phyloP scores from a whole-genome alignment of 2,329 filamentous ascomycete genomes.

The Ilyonectria destructans region DNA sequence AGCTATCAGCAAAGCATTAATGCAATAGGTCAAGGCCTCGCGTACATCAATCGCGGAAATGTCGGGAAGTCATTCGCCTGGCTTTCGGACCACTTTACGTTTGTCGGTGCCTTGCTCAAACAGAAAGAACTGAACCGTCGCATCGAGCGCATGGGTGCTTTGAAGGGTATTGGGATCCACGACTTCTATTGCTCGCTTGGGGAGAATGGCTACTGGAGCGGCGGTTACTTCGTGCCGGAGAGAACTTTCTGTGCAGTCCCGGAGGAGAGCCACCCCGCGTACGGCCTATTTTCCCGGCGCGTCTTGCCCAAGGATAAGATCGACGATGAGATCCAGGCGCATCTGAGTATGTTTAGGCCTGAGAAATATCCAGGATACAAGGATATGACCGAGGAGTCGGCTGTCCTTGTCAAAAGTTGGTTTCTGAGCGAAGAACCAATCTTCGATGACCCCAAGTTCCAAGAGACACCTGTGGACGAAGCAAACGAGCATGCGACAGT shows the following conservation, averaged over 20 bases:
- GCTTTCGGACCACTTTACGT: constrained; percentile 87
- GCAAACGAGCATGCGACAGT: constrained; percentile 49
- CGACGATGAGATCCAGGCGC: constrained; percentile 81
- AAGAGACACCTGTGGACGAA: constrained; percentile 58
- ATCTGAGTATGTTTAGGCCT: constrained; percentile 77
- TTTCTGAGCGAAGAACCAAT: constrained; percentile 63
- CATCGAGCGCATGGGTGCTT: constrained; percentile 73
- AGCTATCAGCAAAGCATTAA: constrained; percentile 67
- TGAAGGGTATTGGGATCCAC: constrained; percentile 78
- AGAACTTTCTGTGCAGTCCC: constrained; percentile 87
- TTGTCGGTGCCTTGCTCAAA: constrained; percentile 85
- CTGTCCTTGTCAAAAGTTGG: constrained; percentile 73
- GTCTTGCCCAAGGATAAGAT: constrained; percentile 73
- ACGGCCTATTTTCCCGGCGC: constrained; percentile 64
- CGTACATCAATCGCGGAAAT: constrained; percentile 72
- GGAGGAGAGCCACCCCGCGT: constrained; percentile 61
- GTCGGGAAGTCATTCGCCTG: constrained; percentile 81
- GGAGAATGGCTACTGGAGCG: constrained; percentile 76
- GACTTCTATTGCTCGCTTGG: constrained; percentile 86
- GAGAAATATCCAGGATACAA: constrained; percentile 77
- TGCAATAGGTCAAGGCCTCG: constrained; percentile 67
- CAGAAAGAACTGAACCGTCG: constrained; percentile 80
- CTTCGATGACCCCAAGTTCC: constrained; percentile 64
- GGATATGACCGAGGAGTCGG: constrained; percentile 73
- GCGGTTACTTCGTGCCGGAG: constrained; percentile 74